Conservation (phyloP, 2,329 filamentous ascomycete species). For the Colletotrichum sp. region DNA sequence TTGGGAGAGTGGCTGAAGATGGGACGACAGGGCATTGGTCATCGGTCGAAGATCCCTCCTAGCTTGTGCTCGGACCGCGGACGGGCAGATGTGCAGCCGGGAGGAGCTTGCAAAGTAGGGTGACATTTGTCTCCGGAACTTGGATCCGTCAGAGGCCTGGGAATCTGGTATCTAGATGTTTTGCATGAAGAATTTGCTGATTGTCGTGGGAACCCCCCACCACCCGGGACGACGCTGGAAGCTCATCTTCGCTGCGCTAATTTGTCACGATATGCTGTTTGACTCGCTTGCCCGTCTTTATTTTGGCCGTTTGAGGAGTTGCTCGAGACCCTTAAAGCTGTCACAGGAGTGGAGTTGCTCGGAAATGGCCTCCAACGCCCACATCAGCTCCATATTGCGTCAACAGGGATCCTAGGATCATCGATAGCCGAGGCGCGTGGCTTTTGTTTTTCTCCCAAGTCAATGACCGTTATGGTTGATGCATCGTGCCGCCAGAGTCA, state of each 20-base stretch:
- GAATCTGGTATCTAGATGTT: neutral
- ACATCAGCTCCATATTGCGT: neutral
- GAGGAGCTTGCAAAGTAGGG: neutral
- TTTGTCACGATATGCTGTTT: neutral
- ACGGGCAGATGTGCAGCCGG: neutral
- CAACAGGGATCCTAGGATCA: neutral
- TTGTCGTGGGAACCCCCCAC: neutral
- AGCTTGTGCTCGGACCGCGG: conserved; percentile 12
- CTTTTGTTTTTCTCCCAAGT: neutral
- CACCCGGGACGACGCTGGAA: neutral
- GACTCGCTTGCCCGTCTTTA: neutral
- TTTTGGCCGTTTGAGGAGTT: neutral
- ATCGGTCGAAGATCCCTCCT: neutral
- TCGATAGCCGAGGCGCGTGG: neutral
- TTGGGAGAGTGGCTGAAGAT: neutral
- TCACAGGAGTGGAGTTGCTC: neutral
- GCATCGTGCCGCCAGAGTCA: neutral
- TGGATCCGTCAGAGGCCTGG: neutral
- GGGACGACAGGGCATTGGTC: conserved; percentile 3
- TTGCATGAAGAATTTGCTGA: neutral
- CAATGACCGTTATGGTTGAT: neutral
- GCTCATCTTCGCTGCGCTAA: neutral
- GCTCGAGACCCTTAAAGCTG: neutral
- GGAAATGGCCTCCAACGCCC: neutral
- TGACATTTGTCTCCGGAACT: conserved; percentile 3